Evolutionary conservation across 257 asterid genomes (phyloP), one percentile per base, ranked within the genome.

Genomic region (Cruciata laevipes): DNA sequence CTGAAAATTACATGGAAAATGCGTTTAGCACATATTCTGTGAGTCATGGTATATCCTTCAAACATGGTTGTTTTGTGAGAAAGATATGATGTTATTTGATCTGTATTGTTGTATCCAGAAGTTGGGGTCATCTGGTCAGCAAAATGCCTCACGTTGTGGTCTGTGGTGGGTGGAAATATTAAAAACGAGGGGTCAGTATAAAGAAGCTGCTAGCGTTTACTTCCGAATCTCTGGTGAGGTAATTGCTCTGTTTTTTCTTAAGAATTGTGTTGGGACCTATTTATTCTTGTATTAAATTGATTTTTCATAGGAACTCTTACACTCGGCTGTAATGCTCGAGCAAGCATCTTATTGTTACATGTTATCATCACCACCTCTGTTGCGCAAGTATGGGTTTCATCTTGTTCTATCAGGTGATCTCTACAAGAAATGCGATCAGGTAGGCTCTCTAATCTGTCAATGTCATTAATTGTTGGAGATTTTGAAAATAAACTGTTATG

Each of bases 191-290:
- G 87, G 80, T 75, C 95, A 88, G 83, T 82, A 82, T 76, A 94
- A 86, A 79, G 99, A 94, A 55, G 99, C 99, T 73, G 99, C 99
- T 69, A 82, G 77, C 79, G 89, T 94, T 77, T 91, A 87, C 80
- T 85, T 81, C 66, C 97, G 99, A 73, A 87, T 94, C 96, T 80
- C 96, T 86, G 96, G 97, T 85, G 97, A 94, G 99, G 99, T 94
- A 94, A 90, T 82, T 78, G 83, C 84, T 81, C 76, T 71, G 71
- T 32, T 51, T 65, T 73, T 73, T 73, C 60, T 52, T 57, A 61
- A 62, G 67, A 68, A 52, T 57, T 58, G 68, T 55, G 77, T 79
- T 68, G 52, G 62, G 60, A 42, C 58, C 58, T 17, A 55, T 61
- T 52, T 81, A 56, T 71, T 63, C 52, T 74, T 69, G 65, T 76